Conservation (phyloP, 2,329 filamentous ascomycete species). For the Colletotrichum sp. region DNA sequence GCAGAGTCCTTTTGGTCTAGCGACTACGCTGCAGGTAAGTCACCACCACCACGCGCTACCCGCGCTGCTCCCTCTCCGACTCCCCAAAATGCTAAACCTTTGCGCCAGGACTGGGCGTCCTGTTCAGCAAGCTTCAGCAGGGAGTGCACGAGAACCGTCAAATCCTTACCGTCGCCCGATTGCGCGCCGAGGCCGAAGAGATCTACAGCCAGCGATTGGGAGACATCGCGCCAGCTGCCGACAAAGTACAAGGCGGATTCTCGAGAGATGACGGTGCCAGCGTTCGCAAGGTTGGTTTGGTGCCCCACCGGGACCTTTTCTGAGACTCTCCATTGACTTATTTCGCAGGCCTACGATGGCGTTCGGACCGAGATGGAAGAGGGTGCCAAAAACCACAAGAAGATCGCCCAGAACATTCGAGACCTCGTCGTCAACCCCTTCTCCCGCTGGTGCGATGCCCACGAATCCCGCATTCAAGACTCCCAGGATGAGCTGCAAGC, state of each 20-base stretch:
- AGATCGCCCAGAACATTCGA: conserved; percentile 95
- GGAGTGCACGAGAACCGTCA: conserved; percentile 95
- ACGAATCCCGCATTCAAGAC: conserved; percentile 87
- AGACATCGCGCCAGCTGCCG: conserved; percentile 82
- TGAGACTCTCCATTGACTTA: conserved; percentile 22
- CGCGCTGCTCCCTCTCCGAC: not conserved
- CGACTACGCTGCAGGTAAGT: conserved; percentile 91
- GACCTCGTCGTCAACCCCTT: conserved; percentile 96
- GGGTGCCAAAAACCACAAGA: conserved; percentile 86
- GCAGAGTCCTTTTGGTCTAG: conserved; percentile 97
- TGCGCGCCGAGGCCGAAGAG: conserved; percentile 97
- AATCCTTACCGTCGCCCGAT: conserved; percentile 85
- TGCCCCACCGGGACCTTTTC: not conserved
- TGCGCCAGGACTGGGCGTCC: conserved; percentile 76
- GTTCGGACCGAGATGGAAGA: conserved; percentile 92
- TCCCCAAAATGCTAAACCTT: not conserved
- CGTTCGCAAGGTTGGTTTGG: conserved; percentile 70
- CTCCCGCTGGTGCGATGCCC: conserved; percentile 93
- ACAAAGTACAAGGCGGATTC: conserved; percentile 86
- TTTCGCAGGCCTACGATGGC: conserved; percentile 83
- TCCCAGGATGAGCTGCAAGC: conserved; percentile 93
- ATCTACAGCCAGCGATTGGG: conserved; percentile 80
- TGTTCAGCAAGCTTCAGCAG: conserved; percentile 97
- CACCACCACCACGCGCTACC: not conserved
- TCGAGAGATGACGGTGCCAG: conserved; percentile 92